phyloP scores from a whole-genome alignment of 1,284 basidiomycete genomes.

The Golubevia sp. region DNA sequence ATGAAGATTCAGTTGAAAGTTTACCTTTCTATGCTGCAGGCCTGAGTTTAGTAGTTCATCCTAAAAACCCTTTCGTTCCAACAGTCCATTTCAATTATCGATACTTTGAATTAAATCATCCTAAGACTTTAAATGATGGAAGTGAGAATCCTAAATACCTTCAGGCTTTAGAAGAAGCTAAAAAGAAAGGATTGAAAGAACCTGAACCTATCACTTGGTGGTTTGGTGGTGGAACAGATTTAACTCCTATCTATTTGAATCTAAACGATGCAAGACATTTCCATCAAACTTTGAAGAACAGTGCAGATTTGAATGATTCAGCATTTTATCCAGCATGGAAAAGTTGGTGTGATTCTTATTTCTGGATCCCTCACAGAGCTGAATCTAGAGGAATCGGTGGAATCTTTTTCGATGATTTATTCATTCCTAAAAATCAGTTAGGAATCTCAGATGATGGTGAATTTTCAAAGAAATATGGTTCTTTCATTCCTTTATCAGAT shows the following conservation, averaged over 20 bases:
- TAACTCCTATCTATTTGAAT: conserved; percentile 92
- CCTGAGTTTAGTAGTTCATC: conserved; percentile 54
- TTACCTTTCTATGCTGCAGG: conserved; percentile 59
- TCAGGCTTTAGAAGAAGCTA: conserved; percentile 10
- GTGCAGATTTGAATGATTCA: conserved; percentile 61
- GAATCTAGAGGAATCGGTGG: conserved; percentile 92
- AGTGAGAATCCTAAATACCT: conserved; percentile 51
- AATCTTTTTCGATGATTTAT: conserved; percentile 81
- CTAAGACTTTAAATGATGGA: conserved; percentile 51
- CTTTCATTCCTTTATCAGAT: conserved; percentile 39
- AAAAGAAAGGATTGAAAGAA: conserved; percentile 12
- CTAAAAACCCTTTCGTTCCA: conserved; percentile 53
- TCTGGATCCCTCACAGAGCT: conserved; percentile 86
- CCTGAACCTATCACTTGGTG: conserved; percentile 83
- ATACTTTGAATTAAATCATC: conserved; percentile 59
- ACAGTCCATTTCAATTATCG: conserved; percentile 61
- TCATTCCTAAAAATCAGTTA: conserved; percentile 23
- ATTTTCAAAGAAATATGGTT: neutral
- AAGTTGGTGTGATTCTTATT: conserved; percentile 97
- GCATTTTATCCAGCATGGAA: conserved; percentile 73
- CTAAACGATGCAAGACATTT: conserved; percentile 86
- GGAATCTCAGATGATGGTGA: neutral
- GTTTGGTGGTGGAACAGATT: conserved; percentile 96
- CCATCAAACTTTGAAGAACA: conserved; percentile 74
- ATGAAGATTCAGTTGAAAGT: conserved; percentile 41